Conservation (phyloP, 768 basidiomycete genomes). For the Hygrophorus pudorinus region DNA sequence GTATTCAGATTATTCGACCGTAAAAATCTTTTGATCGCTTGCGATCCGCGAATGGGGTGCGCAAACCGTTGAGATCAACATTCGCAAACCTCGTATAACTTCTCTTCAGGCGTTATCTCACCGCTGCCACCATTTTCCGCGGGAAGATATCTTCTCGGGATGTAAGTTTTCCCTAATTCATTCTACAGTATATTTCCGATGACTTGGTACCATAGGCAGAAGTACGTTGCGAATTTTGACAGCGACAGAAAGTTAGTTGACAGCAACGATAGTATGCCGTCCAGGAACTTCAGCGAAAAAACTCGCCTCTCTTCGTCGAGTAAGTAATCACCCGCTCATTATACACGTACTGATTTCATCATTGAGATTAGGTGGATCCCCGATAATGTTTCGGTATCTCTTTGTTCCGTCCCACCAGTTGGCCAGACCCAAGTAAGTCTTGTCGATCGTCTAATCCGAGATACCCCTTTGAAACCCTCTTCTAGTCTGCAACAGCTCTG, state of each 20-base stretch:
- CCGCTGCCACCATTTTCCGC: conserved; percentile 81
- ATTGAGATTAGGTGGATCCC: conserved; percentile 64
- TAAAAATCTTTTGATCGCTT: conserved; percentile 72
- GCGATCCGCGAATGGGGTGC: conserved; percentile 70
- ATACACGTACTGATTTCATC: neutral
- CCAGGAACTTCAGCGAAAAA: conserved; percentile 63
- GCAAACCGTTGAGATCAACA: no score
- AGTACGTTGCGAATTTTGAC: conserved; percentile 23
- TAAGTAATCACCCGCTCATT: conserved; percentile 23
- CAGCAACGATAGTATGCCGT: conserved; percentile 45
- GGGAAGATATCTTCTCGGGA: conserved; percentile 75
- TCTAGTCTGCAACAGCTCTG: conserved; percentile 57
- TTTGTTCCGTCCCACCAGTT: conserved; percentile 77
- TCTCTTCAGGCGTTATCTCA: conserved; percentile 64
- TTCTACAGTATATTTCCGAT: conserved; percentile 20
- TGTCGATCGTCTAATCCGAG: neutral
- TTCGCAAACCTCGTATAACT: no score
- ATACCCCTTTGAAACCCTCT: conserved; percentile 8
- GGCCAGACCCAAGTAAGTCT: conserved; percentile 56
- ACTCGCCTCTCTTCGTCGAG: conserved; percentile 74
- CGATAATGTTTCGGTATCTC: conserved; percentile 78
- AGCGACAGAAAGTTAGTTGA: neutral
- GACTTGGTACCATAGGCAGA: conserved; percentile 35
- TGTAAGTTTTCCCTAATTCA: conserved; percentile 33
- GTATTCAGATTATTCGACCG: conserved; percentile 65